Conservation (phyloP, 768 basidiomycete species). For the Lentinula detonsa region DNA sequence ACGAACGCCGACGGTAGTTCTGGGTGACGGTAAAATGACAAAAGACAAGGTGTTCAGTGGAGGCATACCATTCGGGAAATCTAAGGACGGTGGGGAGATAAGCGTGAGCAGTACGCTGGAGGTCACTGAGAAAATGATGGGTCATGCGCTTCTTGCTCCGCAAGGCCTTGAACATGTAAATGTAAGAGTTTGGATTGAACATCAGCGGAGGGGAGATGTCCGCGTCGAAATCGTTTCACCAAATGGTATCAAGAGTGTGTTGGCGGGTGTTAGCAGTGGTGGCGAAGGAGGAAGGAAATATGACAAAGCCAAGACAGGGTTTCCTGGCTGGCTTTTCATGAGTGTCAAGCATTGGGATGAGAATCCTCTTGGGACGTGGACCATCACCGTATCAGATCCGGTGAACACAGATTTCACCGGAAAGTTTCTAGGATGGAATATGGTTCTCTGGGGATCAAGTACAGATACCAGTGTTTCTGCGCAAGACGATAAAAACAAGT, state of each 20-base stretch:
- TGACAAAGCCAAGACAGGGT: constrained; percentile 67
- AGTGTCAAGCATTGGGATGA: constrained; percentile 98
- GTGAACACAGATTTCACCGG: constrained; percentile 48
- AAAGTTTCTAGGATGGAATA: constrained; percentile 84
- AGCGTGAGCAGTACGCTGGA: constrained; percentile 60
- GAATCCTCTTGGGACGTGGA: constrained; percentile 87
- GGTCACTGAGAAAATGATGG: constrained; percentile 61
- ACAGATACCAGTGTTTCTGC: constrained; percentile 64
- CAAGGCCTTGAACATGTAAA: constrained; percentile 87
- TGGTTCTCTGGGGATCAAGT: constrained; percentile 90
- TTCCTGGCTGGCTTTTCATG: constrained; percentile 95
- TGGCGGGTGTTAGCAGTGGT: constrained; percentile 74
- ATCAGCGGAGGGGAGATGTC: constrained; percentile 81
- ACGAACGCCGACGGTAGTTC: constrained; percentile 55
- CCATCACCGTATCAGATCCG: constrained; percentile 78
- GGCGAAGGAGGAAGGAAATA: constrained; percentile 64
- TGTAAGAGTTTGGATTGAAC: constrained; percentile 87
- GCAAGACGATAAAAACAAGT: constrained; percentile 27
- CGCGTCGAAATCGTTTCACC: constrained; percentile 88
- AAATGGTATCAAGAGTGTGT: constrained; percentile 75
- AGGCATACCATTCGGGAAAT: constrained; percentile 55
- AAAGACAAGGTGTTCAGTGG: constrained; percentile 47
- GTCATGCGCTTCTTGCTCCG: constrained; percentile 61
- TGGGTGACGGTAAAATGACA: constrained; percentile 46
- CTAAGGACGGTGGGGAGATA: constrained; percentile 44